Evolutionary conservation across 306 rosid genomes (phyloP).

Genomic region (Quercus wislizeni): DNA sequence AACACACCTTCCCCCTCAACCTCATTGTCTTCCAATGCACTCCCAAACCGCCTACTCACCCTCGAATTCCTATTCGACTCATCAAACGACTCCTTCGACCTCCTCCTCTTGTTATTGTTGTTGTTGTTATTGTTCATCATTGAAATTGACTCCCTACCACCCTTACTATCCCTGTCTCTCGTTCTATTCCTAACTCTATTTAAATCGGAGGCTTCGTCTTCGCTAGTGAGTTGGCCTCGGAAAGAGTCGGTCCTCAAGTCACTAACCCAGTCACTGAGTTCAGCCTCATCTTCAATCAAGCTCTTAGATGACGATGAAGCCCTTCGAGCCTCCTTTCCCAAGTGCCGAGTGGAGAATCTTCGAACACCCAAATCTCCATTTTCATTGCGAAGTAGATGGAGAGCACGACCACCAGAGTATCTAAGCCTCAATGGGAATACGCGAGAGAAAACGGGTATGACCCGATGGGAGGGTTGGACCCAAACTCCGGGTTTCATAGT

Average conservation of each 20-base stretch:
- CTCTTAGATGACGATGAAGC: conserved; percentile 44
- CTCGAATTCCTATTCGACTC: conserved; percentile 24
- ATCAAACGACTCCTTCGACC: conserved; percentile 28
- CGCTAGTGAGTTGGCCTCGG: conserved; percentile 29
- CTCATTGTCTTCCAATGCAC: background rate
- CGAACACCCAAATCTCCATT: conserved; percentile 29
- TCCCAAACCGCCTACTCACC: conserved; percentile 11
- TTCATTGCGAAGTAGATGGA: conserved; percentile 14
- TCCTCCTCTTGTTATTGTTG: conserved; percentile 23
- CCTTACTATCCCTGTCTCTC: conserved; percentile 11
- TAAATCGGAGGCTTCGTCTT: conserved; percentile 33
- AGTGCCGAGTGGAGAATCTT: conserved; percentile 36
- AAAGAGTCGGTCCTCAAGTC: conserved; percentile 45
- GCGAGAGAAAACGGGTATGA: conserved; percentile 41
- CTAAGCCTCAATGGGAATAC: conserved; percentile 54
- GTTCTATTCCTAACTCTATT: conserved; percentile 20
- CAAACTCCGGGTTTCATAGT: conserved; percentile 38
- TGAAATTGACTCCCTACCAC: conserved; percentile 18
- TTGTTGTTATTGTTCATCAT: no score
- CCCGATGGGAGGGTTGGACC: conserved; percentile 18
- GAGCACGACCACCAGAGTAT: conserved; percentile 23
- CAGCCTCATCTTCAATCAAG: conserved; percentile 76
- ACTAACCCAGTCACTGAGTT: conserved; percentile 81
- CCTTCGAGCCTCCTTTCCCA: conserved; percentile 16
- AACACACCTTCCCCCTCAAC: conserved; percentile 1